Evolutionary conservation across 495 filamentous ascomycete genomes (phyloP).

Genomic region (Endocarpon pusillum): DNA sequence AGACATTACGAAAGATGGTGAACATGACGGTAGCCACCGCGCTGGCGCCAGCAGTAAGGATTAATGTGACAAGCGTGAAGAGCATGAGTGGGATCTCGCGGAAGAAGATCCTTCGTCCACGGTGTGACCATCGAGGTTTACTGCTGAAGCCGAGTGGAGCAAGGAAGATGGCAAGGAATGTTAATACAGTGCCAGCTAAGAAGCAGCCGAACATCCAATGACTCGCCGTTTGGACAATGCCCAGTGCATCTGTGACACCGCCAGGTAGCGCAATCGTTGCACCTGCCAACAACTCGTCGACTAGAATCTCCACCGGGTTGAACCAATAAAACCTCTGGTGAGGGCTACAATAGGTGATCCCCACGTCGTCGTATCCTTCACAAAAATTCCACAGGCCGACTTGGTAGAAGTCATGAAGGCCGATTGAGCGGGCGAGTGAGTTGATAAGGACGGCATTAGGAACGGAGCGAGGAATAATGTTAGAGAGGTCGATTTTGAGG

Average conservation of each 20-base stretch:
- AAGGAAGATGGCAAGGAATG: conserved; percentile 50
- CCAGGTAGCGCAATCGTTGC: conserved; percentile 68
- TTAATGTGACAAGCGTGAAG: conserved; percentile 42
- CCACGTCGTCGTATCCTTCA: conserved; percentile 57
- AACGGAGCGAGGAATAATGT: conserved; percentile 61
- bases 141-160: conserved; percentile 36
- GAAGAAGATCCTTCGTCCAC: conserved; percentile 29
- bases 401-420: conserved; percentile 85
- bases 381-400: conserved; percentile 85
- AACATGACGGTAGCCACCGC: conserved; percentile 70
- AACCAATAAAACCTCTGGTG: conserved; percentile 68
- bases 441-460: conserved; percentile 69
- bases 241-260: conserved; percentile 50
- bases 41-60: conserved; percentile 50
- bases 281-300: conserved; percentile 60
- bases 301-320: conserved; percentile 67
- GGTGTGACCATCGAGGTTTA: conserved; percentile 32
- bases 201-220: conserved; percentile 88
- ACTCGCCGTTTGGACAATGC: conserved; percentile 58
- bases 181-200: conserved; percentile 47
- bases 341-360: conserved; percentile 56
- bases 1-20: conserved; percentile 53
- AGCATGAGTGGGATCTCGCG: conserved; percentile 35
- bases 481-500: conserved; percentile 62
- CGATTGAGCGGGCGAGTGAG: conserved; percentile 71